phyloP scores from a whole-genome alignment of 2,329 filamentous ascomycete genomes.

The Colletotrichum aenigma region DNA sequence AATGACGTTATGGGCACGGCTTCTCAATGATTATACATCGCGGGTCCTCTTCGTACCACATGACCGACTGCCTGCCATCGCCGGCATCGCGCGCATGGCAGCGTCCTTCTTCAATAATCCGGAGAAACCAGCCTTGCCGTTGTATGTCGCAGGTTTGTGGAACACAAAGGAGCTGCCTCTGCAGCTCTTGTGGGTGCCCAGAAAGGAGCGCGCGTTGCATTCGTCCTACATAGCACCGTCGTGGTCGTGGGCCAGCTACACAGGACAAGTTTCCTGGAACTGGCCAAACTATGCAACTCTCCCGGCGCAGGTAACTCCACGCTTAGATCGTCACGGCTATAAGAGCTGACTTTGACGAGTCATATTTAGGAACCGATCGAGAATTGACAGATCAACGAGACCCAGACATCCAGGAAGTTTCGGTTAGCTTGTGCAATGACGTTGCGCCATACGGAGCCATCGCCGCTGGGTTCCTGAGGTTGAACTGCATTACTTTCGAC shows the following conservation, averaged over 20 bases:
- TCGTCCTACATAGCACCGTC: not conserved
- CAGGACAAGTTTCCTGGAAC: not conserved
- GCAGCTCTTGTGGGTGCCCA: not conserved
- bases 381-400: not conserved
- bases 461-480: not conserved
- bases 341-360: not conserved
- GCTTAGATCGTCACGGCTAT: not conserved
- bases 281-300: not conserved
- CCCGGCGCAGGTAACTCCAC: not conserved
- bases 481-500: not conserved
- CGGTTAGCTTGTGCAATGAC: not conserved
- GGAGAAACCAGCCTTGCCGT: not conserved
- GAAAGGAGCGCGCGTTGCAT: not conserved
- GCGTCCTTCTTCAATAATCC: not conserved
- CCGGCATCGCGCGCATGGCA: not conserved
- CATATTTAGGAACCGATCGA: not conserved
- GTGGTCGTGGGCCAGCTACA: not conserved
- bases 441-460: not conserved
- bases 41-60: not conserved
- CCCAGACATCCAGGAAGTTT: not conserved
- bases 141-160: not conserved
- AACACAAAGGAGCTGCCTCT: not conserved
- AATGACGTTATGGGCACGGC: not conserved
- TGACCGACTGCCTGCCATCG: not conserved
- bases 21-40: not conserved